A percentile compares a stretch with the other conserved stretches of the same genome.
These are phyloP conservation scores for Suhomyces bolitotheri DNA, from an alignment of 1,139 yeast species.

Conservation along the genomic window DNA sequence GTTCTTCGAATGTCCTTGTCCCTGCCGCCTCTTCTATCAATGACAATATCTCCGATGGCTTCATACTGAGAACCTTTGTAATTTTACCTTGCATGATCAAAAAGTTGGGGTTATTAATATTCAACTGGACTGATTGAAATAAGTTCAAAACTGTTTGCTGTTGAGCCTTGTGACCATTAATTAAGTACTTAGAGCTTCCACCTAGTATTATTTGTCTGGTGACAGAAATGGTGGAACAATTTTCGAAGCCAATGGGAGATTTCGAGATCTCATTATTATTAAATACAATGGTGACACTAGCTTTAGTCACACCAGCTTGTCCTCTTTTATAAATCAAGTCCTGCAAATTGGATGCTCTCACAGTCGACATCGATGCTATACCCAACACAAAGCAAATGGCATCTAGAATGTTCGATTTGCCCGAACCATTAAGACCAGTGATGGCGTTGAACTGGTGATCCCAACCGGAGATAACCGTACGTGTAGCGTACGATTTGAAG, in stretches of 20 bases:
- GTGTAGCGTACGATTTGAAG: slow-evolving; percentile 94
- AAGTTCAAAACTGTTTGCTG: slow-evolving; percentile 89
- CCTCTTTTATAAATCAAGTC: slow-evolving; percentile 96
- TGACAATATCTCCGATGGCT: slow-evolving; percentile 83
- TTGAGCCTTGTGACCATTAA: slow-evolving; percentile 96
- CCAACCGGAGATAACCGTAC: slow-evolving; percentile 96
- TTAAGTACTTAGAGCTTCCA: slow-evolving; percentile 87
- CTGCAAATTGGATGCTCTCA: slow-evolving; percentile 88
- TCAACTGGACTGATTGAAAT: slow-evolving; percentile 92
- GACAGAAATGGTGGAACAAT: slow-evolving; percentile 77
- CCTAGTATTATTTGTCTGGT: slow-evolving; percentile 91
- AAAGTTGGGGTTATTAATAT: slow-evolving; percentile 95
- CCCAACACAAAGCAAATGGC: slow-evolving; percentile 99
- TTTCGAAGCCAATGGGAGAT: slow-evolving; percentile 88
- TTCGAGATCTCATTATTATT: slow-evolving; percentile 75
- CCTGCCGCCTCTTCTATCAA: slow-evolving; percentile 98
- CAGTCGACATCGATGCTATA: slow-evolving; percentile 89
- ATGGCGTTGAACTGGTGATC: slow-evolving; percentile 96
- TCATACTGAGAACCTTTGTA: slow-evolving; percentile 96
- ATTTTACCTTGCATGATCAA: slow-evolving; percentile 98
- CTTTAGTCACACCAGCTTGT: slow-evolving; percentile 97
- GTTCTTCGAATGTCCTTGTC: slow-evolving; percentile 90
- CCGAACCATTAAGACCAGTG: slow-evolving; percentile 97
- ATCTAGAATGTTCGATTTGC: slow-evolving; percentile 91
- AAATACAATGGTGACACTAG: slow-evolving; percentile 93